phyloP scores from a whole-genome alignment of 2,329 filamentous ascomycete species.

The Xylaria sp. region DNA sequence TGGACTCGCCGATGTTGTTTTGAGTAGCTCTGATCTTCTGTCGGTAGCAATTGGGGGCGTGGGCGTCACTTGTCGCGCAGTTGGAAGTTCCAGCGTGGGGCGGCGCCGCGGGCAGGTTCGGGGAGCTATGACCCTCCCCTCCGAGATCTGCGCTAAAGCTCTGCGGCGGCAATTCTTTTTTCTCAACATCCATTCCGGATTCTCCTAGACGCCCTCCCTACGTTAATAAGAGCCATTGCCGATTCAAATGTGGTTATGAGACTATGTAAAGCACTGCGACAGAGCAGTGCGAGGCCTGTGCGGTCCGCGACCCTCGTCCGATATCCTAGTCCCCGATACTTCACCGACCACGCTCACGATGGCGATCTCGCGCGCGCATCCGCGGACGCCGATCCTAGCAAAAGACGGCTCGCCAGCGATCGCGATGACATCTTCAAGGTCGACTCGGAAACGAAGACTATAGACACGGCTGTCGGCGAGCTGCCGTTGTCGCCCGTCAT shows the following conservation, averaged over 20 bases:
- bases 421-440: constrained; percentile 39
- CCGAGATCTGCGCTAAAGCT: background rate
- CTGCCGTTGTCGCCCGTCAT: constrained; percentile 60
- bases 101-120: too few relatives aligned
- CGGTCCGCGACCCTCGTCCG: constrained; percentile 7
- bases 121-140: background rate
- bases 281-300: constrained; percentile 28
- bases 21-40: too few relatives aligned
- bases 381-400: background rate
- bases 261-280: constrained; percentile 34
- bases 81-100: too few relatives aligned
- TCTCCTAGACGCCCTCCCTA: background rate
- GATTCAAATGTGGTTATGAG: constrained; percentile 37
- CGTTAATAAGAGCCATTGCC: background rate
- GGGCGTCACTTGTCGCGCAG: too few relatives aligned
- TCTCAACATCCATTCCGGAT: background rate
- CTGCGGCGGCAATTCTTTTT: background rate
- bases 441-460: constrained; percentile 44
- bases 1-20: too few relatives aligned
- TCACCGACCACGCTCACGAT: constrained; percentile 13
- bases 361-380: background rate
- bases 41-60: too few relatives aligned
- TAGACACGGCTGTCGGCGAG: constrained; percentile 48
- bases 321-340: constrained; percentile 16
- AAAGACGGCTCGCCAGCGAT: constrained; percentile 5